phyloP scores from a whole-genome alignment of 768 basidiomycete species.

The Tricholomella constricta region DNA sequence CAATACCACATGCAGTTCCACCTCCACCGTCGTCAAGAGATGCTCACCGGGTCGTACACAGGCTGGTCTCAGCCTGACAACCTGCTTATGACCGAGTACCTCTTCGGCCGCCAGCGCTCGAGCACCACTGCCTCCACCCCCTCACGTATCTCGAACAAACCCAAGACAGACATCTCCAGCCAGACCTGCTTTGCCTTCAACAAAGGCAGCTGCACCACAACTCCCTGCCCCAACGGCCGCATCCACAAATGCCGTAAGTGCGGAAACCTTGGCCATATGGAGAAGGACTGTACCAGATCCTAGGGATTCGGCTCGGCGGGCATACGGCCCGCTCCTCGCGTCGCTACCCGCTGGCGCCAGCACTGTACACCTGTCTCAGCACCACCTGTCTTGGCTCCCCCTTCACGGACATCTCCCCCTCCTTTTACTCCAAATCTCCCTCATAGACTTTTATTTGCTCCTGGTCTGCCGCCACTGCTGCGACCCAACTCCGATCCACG shows the following conservation, averaged over 20 bases:
- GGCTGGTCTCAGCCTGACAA: neutral
- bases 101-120: neutral
- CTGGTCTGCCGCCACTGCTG: constrained; percentile 4
- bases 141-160: neutral
- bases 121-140: neutral
- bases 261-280: constrained; percentile 4
- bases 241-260: constrained; percentile 22
- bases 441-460: constrained; percentile 10
- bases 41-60: neutral
- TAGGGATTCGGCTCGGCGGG: neutral
- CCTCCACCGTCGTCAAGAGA: neutral
- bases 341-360: neutral
- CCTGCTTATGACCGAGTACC: neutral
- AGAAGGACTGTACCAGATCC: constrained; percentile 5
- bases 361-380: neutral
- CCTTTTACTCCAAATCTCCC: constrained; percentile 4
- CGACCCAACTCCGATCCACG: constrained; percentile 18
- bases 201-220: constrained; percentile 12
- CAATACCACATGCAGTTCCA: constrained; percentile 6
- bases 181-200: constrained; percentile 22
- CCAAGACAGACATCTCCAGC: neutral
- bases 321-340: neutral
- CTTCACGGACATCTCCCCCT: neutral
- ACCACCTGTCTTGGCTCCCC: neutral
- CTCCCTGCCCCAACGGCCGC: constrained; percentile 15